Evolutionary conservation across 108 stramenopile genomes (phyloP), one percentile per base, ranked within the genome.

Genomic region (Fragilaria radians): DNA sequence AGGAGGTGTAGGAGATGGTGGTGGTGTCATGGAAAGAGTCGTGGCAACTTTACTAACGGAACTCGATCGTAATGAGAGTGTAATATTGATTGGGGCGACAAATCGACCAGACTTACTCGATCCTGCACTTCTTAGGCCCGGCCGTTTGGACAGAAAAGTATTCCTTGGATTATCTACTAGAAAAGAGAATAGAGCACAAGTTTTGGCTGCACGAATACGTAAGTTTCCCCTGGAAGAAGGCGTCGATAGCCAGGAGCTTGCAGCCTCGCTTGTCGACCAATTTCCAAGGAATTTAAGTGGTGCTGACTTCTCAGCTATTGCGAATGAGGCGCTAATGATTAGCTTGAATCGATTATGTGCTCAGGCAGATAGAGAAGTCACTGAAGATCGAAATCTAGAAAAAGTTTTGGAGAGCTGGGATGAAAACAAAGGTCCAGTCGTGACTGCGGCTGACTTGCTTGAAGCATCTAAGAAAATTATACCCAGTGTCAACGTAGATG

Each of bases 41-140:
- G 94, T 94, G 3, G 82, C 95, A 18, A 92, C 94, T 30, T 71
- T 97, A 2, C 78, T 95, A 9, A 73, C 86, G 19, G 96, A 97
- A 63, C 61, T 97, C 34, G 96, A 97, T 62, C 77, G 74, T 17
- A 68, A 68, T 7, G 45, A 72, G 28, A 57, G n/a, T 25, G 79
- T 98, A 31, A 92, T 98, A 74, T 89, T 97, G 2, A 87, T 99
- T 52, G 99, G 91, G 4, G 99, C 99, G 4, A 99, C 99, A 46
- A 99, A 99, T 79, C 93, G 96, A 46, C 96, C 97, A 4, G 97
- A 99, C 61, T 72, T 94, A 11, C 77, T 99, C 24, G 99, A 99
- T 78, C 85, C 89, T 22, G 76, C 95, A 0, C 80, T 99, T 52
- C 64, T 96, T 22, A 91, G 99, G 0, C 99, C 99, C 0, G 99